Base-by-base conservation (phyloP, 78 protist genomes). In the Ministeria vibrans region DNA sequence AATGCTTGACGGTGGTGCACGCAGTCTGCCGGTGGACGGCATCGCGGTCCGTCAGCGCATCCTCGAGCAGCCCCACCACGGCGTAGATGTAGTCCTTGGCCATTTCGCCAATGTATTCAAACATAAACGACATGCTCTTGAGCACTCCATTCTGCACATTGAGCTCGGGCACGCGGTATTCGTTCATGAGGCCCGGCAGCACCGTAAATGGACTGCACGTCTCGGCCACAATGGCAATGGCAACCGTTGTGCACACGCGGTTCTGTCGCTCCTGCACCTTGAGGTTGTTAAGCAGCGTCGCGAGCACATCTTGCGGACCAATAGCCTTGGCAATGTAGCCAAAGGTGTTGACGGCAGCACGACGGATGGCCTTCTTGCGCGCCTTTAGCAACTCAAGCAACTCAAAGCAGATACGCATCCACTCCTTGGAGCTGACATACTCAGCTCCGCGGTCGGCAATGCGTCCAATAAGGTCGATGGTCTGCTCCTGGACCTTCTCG, bases 181-280 rank as follows among this genome's bases (percentile, higher is more conserved):
- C 99, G 90, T 96, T 95, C 94, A 98, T 86, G 25, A 98, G 90
- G 27, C 90, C 96, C 20, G 99, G 99, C 30, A 98, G 71, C 13
- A 96, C 98, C 0, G 98, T 94, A 85, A 91, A 97, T 0, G 99
- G 99, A 1, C 91, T 83, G 87, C 99, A 97, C 0, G 94, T 91
- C 86, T 97, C 98, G 0, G 99, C 99, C 6, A 98, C 98, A 85
- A 98, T 92, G 66, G 99, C 99, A 43, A 98, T 96, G 66, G 99
- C 99, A 27, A 98, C 94, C 1, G 99, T 96, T 34, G 99, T 97
- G 93, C 99, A 96, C 73, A 98, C 98, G 22, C 99, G 90, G 46
- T 91, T 86, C 79, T 90, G 95, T 11, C 99, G 87, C 66, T 98
- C 99, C 63, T 97, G 99, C 53, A 96, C 98, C n/a, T 89, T 88